Evolutionary conservation across 2,329 filamentous ascomycete species (phyloP).

Genomic region (Neofusicoccum ribis): DNA sequence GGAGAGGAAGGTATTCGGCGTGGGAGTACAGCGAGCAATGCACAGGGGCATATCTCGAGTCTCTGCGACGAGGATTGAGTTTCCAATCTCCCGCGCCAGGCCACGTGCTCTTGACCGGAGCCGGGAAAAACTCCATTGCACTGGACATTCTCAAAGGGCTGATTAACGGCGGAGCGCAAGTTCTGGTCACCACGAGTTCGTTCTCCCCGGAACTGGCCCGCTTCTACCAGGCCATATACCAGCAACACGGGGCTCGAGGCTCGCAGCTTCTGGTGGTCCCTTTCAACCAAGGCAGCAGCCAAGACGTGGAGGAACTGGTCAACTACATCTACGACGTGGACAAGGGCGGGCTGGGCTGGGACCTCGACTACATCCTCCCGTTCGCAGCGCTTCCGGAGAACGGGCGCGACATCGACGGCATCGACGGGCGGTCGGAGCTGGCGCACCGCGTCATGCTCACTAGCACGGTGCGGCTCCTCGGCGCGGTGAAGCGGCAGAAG

Average conservation of each 20-base stretch:
- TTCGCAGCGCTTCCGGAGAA: conserved; percentile 45
- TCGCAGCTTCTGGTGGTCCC: conserved; percentile 41
- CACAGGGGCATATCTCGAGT: background rate
- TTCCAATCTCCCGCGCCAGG: background rate
- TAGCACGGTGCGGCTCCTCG: conserved; percentile 42
- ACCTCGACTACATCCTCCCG: conserved; percentile 45
- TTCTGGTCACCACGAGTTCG: conserved; percentile 44
- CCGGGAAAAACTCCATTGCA: conserved; percentile 40
- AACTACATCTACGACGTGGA: conserved; percentile 36
- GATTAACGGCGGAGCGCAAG: conserved; percentile 37
- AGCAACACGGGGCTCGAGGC: conserved; percentile 31
- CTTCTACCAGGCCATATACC: conserved; percentile 40
- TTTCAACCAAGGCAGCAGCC: conserved; percentile 44
- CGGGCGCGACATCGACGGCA: conserved; percentile 36
- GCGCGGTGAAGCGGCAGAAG: conserved; percentile 36
- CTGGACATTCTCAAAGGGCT: conserved; percentile 35
- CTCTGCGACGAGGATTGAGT: background rate
- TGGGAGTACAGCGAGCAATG: background rate
- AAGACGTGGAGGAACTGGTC: conserved; percentile 40
- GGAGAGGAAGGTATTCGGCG: background rate
- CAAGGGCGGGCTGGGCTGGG: conserved; percentile 24
- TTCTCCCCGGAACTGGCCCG: conserved; percentile 29
- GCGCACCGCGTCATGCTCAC: conserved; percentile 44
- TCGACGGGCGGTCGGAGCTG: conserved; percentile 39
- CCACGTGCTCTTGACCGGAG: conserved; percentile 39